Conservation (phyloP, 2,329 filamentous ascomycete species). For the Alternaria sp. region DNA sequence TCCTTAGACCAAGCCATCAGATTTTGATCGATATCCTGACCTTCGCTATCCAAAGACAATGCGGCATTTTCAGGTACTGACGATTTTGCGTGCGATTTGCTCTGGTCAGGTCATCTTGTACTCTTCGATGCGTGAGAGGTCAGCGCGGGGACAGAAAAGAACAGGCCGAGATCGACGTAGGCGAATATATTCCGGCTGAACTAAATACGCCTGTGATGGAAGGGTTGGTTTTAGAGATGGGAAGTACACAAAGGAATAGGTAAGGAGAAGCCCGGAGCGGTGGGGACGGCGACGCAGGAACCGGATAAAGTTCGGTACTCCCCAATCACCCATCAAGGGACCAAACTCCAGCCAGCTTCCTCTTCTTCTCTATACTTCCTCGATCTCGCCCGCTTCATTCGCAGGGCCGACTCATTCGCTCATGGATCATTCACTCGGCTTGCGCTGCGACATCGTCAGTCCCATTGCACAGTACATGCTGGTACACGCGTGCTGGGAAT, state of each 20-base stretch:
- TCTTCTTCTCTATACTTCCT: too few species aligned
- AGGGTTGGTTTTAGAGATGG: not conserved
- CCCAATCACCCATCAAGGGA: not conserved
- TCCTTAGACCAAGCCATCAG: not conserved
- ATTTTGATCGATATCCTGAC: not conserved
- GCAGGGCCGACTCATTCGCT: too few species aligned
- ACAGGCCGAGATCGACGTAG: not conserved
- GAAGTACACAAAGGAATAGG: not conserved
- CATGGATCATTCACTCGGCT: too few species aligned
- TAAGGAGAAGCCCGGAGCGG: not conserved
- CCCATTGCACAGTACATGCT: too few species aligned
- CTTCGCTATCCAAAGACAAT: too few species aligned
- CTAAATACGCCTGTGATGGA: not conserved
- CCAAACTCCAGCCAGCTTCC: not conserved
- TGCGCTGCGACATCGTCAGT: too few species aligned
- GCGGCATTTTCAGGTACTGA: too few species aligned
- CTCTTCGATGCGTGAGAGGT: too few species aligned
- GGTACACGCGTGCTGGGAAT: too few species aligned
- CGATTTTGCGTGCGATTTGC: too few species aligned
- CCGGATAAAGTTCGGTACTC: not conserved
- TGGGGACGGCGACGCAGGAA: not conserved
- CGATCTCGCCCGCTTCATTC: too few species aligned
- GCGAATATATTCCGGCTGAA: not conserved
- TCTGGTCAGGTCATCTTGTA: too few species aligned
- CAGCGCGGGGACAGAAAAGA: not conserved